Evolutionary conservation across 352 stramenopile genomes (phyloP).

Genomic region (Paralagenidium karlingii): DNA sequence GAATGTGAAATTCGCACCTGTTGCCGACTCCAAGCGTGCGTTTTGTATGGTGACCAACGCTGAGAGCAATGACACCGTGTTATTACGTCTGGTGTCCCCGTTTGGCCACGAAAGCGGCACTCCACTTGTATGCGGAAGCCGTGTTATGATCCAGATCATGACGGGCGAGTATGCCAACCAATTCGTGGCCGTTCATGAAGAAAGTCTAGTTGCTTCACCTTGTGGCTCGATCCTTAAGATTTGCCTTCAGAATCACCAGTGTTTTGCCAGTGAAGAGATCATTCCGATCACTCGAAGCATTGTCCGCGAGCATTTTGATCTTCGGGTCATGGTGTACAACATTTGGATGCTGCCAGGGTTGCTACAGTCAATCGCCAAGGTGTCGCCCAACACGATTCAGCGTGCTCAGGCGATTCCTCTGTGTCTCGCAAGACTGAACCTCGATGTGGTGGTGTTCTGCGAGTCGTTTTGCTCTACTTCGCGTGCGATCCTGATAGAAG

Average conservation of each 20-base stretch:
- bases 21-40: slow-evolving; percentile 37
- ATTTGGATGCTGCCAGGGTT: slow-evolving; percentile 56
- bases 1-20: slow-evolving; percentile 22
- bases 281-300: slow-evolving; percentile 3
- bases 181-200: slow-evolving; percentile 29
- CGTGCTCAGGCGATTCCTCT: slow-evolving; percentile 39
- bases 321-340: slow-evolving; percentile 62
- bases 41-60: slow-evolving; percentile 29
- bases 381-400: slow-evolving; percentile 30
- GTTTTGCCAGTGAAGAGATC: slow-evolving; percentile 13
- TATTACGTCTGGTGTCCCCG: slow-evolving; percentile 39
- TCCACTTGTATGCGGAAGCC: slow-evolving; percentile 38
- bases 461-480: slow-evolving; percentile 41
- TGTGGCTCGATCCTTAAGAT: slow-evolving; percentile 33
- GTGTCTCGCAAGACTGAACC: slow-evolving; percentile 17
- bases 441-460: slow-evolving; percentile 61
- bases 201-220: slow-evolving; percentile 32
- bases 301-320: slow-evolving; percentile 23
- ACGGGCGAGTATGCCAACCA: slow-evolving; percentile 31
- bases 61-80: slow-evolving; percentile 12
- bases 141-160: slow-evolving; percentile 38
- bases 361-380: slow-evolving; percentile 39
- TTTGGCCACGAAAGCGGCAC: slow-evolving; percentile 20
- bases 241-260: slow-evolving; percentile 12
- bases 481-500: slow-evolving; percentile 28